Evolutionary conservation across 1,139 yeast species (phyloP).

Genomic region (Sugiyamaella sp.): DNA sequence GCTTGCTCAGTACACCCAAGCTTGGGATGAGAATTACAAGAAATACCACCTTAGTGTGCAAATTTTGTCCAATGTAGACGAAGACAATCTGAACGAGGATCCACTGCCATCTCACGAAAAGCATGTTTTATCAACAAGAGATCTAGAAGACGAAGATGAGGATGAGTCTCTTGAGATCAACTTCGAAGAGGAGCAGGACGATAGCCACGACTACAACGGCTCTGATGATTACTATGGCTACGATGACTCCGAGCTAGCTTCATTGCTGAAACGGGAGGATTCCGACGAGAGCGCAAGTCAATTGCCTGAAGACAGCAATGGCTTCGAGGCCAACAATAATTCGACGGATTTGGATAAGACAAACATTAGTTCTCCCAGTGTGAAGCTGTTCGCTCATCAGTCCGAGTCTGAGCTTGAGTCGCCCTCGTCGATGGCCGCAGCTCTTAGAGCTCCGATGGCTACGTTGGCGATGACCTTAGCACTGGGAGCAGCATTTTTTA

Average conservation of each 20-base stretch:
- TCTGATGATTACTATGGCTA: background rate
- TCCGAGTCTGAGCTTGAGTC: background rate
- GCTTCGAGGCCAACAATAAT: background rate
- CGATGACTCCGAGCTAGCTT: background rate
- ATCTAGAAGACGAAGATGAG: conserved; percentile 85
- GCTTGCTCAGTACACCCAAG: conserved; percentile 24
- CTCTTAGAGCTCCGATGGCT: conserved; percentile 10
- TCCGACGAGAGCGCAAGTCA: background rate
- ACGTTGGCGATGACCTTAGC: conserved; percentile 7
- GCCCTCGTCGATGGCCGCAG: background rate
- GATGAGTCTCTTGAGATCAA: conserved; percentile 77
- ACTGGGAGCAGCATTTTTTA: background rate
- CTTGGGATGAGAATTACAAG: conserved; percentile 29
- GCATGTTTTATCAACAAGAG: background rate
- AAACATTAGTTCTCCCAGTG: background rate
- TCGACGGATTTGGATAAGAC: background rate
- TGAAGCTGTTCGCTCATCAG: background rate
- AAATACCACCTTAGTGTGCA: conserved; percentile 22
- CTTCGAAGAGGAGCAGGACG: conserved; percentile 82
- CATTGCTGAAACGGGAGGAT: background rate
- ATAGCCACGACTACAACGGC: background rate
- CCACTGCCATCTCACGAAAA: background rate
- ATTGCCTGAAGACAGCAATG: background rate
- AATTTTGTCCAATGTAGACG: conserved; percentile 69
- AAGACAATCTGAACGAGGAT: conserved; percentile 37